phyloP scores from a whole-genome alignment of 331 rosid species.

The Rosa hybrid region DNA sequence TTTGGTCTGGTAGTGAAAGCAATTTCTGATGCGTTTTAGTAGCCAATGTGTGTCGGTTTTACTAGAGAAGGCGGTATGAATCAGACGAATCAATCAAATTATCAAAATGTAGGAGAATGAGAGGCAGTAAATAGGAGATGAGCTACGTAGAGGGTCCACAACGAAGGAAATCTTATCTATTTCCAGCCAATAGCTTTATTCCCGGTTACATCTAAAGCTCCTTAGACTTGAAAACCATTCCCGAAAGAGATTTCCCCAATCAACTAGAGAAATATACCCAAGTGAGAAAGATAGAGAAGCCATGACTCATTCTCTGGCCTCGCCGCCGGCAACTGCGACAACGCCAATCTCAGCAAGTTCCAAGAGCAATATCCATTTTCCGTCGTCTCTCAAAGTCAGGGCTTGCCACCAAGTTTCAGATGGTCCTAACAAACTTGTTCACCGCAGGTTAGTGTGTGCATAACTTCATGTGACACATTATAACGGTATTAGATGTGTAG shows the following conservation, averaged over 20 bases:
- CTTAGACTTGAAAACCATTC: slow-evolving; percentile 26
- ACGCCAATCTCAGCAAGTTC: slow-evolving; percentile 32
- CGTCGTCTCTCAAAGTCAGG: slow-evolving; percentile 23
- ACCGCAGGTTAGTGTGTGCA: slow-evolving; percentile 33
- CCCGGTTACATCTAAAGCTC: slow-evolving; percentile 17
- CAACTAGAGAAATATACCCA: not conserved
- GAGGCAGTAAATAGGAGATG: not conserved
- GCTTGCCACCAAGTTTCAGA: slow-evolving; percentile 29
- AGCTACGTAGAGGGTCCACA: slow-evolving; percentile 36
- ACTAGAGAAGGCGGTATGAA: not conserved
- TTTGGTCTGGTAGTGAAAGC: too few relatives aligned
- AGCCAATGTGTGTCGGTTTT: not conserved
- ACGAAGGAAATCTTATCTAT: slow-evolving; percentile 56
- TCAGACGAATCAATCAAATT: not conserved
- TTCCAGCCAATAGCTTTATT: slow-evolving; percentile 52
- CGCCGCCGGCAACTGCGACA: slow-evolving; percentile 32
- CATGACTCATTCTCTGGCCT: slow-evolving; percentile 60
- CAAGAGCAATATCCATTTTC: slow-evolving; percentile 16
- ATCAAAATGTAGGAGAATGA: not conserved
- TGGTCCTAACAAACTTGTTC: slow-evolving; percentile 2
- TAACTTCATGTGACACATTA: not conserved
- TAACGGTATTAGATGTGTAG: not conserved
- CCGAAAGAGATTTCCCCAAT: slow-evolving; percentile 3
- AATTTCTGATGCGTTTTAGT: too few relatives aligned
- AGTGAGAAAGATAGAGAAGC: not conserved